A percentile compares a stretch with the other conserved stretches of the same genome.
phyloP scores from a whole-genome alignment of 768 basidiomycete genomes.

The Gloeopeniophorella convolvens region DNA sequence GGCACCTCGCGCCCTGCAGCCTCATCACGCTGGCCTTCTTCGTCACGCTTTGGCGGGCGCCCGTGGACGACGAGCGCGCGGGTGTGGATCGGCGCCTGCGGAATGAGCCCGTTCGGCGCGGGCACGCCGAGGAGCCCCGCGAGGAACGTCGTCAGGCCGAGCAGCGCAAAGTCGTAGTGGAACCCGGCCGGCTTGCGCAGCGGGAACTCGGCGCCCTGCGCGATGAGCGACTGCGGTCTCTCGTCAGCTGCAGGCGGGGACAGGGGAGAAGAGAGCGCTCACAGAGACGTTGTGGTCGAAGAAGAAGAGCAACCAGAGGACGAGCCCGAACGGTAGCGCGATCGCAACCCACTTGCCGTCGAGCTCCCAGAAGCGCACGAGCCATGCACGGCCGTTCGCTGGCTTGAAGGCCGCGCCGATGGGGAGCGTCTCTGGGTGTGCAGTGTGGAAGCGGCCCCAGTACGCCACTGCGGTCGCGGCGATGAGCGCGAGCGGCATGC shows the following conservation, averaged over 20 bases:
- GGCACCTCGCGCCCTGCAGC: conserved; percentile 42
- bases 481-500: conserved; percentile 83
- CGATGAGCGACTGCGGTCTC: conserved; percentile 69
- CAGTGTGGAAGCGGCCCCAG: conserved; percentile 69
- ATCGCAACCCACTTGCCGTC: conserved; percentile 86
- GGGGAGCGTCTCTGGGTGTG: conserved; percentile 61
- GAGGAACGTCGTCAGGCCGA: conserved; percentile 86
- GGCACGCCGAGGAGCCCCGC: conserved; percentile 82
- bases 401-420: conserved; percentile 63
- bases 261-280: conserved; percentile 23
- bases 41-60: conserved; percentile 28
- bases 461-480: conserved; percentile 74
- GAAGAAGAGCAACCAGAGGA: conserved; percentile 89
- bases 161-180: conserved; percentile 84
- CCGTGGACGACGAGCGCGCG: conserved; percentile 71
- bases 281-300: conserved; percentile 95
- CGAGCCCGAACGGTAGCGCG: conserved; percentile 81
- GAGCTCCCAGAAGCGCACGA: conserved; percentile 85
- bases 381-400: conserved; percentile 68
- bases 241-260: neutral
- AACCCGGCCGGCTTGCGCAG: conserved; percentile 86
- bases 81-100: conserved; percentile 92
- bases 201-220: conserved; percentile 84
- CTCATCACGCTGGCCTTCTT: conserved; percentile 29
- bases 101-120: conserved; percentile 80